phyloP scores from a whole-genome alignment of 208 protist genomes.

The Wallacemonas sp. region DNA sequence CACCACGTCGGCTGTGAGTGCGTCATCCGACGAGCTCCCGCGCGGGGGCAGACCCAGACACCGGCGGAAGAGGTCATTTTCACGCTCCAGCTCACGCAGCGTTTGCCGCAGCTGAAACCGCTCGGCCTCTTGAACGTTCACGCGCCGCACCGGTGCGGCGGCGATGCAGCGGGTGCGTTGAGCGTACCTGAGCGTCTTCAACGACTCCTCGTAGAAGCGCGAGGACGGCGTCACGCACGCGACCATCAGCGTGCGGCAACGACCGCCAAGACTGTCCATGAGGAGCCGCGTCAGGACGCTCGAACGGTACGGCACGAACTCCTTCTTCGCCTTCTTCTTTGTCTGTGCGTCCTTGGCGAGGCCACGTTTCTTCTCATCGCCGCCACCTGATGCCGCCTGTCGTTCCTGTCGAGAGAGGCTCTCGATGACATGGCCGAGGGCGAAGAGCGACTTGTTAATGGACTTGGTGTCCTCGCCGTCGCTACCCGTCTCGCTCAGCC shows the following conservation, averaged over 20 bases:
- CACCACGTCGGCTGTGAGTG: conserved; percentile 4
- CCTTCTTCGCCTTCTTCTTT: not conserved
- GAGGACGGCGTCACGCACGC: conserved; percentile 78
- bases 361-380: not conserved
- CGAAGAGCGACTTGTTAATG: conserved; percentile 91
- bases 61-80: conserved; percentile 59
- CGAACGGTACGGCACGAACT: conserved; percentile 85
- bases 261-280: conserved; percentile 81
- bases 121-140: conserved; percentile 62
- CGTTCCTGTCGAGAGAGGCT: conserved; percentile 42
- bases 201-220: conserved; percentile 72
- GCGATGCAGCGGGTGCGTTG: conserved; percentile 69
- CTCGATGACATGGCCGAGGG: conserved; percentile 88
- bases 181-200: conserved; percentile 80
- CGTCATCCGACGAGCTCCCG: too few species aligned
- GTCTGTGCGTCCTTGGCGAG: not conserved
- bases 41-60: conserved; percentile 33
- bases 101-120: conserved; percentile 43
- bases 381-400: not conserved
- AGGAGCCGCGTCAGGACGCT: conserved; percentile 86
- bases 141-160: conserved; percentile 40
- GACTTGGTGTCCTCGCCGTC: conserved; percentile 73
- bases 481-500: conserved; percentile 82
- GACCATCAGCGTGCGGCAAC: conserved; percentile 70
- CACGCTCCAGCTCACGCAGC: conserved; percentile 29